These are phyloP conservation scores for Lyophyllum decastes DNA, from an alignment of 768 basidiomycete genomes.

Conservation along the genomic window DNA sequence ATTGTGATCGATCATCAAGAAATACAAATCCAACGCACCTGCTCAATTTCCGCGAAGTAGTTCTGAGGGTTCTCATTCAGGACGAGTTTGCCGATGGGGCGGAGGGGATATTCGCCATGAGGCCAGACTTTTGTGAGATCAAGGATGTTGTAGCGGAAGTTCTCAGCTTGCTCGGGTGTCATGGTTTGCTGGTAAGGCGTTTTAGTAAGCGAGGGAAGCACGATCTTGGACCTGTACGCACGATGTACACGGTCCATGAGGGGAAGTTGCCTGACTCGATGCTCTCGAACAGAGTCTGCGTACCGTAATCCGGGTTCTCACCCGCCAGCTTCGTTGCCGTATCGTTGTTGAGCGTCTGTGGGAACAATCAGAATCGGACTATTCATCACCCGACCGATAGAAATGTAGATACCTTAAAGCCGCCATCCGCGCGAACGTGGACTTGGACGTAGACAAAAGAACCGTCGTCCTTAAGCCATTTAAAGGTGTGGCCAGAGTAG, in stretches of 20 bases:
- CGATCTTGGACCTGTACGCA: constrained; percentile 33
- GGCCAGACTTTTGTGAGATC: constrained; percentile 94
- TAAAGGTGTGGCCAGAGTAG: constrained; percentile 91
- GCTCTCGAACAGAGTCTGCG: constrained; percentile 72
- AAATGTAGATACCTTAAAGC: constrained; percentile 63
- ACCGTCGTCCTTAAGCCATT: constrained; percentile 84
- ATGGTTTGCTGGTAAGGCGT: constrained; percentile 74
- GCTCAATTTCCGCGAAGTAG: constrained; percentile 96
- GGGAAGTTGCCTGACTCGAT: constrained; percentile 85
- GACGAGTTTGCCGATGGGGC: constrained; percentile 83
- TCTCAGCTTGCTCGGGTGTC: constrained; percentile 89
- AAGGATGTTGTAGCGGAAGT: constrained; percentile 86
- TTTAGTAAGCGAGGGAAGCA: not conserved
- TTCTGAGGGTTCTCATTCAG: constrained; percentile 78
- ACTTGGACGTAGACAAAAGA: constrained; percentile 86
- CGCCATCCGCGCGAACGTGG: constrained; percentile 76
- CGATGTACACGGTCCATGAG: constrained; percentile 86
- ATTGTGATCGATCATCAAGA: not conserved
- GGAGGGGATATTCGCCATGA: constrained; percentile 85
- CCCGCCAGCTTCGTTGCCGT: constrained; percentile 68
- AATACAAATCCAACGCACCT: constrained; percentile 49
- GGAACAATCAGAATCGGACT: constrained; percentile 5
- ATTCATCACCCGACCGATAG: not conserved
- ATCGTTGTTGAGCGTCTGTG: constrained; percentile 69
- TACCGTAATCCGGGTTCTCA: constrained; percentile 85